Conservation (phyloP, 1,284 basidiomycete species). For the Vanrija sp. region DNA sequence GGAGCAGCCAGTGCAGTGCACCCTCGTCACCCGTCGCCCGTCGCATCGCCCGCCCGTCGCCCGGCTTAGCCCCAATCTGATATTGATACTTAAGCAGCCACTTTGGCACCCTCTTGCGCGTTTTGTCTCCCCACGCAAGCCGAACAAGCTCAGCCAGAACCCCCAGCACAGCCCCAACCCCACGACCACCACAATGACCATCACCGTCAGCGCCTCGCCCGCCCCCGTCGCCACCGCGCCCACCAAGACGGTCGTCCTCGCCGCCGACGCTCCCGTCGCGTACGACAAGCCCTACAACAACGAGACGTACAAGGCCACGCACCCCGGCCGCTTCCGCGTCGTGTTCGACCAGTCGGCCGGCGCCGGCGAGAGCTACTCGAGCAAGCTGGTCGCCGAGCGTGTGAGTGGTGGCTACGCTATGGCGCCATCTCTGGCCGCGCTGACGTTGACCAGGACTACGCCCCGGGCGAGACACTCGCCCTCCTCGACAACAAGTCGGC, state of each 20-base stretch:
- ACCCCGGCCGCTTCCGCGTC: constrained; percentile 41
- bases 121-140: background rate
- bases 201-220: background rate
- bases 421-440: background rate
- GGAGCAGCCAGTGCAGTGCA: background rate
- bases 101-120: background rate
- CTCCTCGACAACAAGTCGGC: constrained; percentile 33
- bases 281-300: constrained; percentile 40
- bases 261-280: constrained; percentile 12
- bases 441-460: constrained; percentile 31
- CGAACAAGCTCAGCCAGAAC: no score
- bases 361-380: constrained; percentile 35
- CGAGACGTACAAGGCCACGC: constrained; percentile 41
- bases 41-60: no score
- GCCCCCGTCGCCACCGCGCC: background rate
- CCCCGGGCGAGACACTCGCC: constrained; percentile 34
- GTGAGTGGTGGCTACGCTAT: constrained; percentile 22
- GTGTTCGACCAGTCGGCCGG: constrained; percentile 26
- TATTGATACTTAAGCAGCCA: no score
- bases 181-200: background rate
- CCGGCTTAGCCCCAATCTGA: no score
- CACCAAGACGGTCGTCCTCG: constrained; percentile 15
- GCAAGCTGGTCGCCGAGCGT: constrained; percentile 37
- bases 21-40: no score
- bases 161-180: no score